Evolutionary conservation across 2,329 filamentous ascomycete species (phyloP).

Genomic region (Hymenoscyphus albidus): DNA sequence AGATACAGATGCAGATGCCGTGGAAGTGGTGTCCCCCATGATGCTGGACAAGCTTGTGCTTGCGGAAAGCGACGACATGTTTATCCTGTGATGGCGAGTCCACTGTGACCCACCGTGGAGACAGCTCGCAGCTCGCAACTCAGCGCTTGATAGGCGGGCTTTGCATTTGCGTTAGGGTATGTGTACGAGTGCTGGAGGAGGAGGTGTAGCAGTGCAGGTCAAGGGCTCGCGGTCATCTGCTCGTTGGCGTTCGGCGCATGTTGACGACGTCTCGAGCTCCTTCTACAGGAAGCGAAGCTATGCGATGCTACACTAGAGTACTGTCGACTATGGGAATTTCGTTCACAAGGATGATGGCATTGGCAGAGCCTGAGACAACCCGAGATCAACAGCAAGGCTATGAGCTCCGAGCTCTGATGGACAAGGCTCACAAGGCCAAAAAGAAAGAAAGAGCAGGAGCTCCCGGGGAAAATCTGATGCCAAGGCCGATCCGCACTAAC

Average conservation of each 20-base stretch:
- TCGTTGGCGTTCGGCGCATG: not conserved
- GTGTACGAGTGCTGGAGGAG: not conserved
- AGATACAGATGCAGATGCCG: conserved; percentile 16
- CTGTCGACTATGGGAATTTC: not conserved
- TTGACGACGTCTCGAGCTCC: not conserved
- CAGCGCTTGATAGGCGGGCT: conserved; percentile 12
- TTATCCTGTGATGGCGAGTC: not conserved
- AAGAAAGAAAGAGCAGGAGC: not conserved
- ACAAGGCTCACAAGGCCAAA: too few relatives aligned
- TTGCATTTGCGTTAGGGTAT: conserved; percentile 16
- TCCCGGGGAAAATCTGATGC: not conserved
- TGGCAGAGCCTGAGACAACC: not conserved
- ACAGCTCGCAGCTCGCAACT: conserved; percentile 6
- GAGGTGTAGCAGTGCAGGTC: not conserved
- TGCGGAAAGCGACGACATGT: conserved; percentile 13
- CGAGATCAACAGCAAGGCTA: too few relatives aligned
- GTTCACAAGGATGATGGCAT: not conserved
- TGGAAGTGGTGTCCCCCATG: conserved; percentile 17
- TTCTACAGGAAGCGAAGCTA: not conserved
- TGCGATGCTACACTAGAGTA: too few relatives aligned
- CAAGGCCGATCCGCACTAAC: conserved; percentile 5
- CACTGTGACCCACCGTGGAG: conserved; percentile 18
- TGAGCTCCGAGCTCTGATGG: too few relatives aligned
- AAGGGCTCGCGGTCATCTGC: not conserved
- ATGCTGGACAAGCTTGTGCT: conserved; percentile 22